Conservation (phyloP, 345 rosid genomes). For the Euclidium syriacum region DNA sequence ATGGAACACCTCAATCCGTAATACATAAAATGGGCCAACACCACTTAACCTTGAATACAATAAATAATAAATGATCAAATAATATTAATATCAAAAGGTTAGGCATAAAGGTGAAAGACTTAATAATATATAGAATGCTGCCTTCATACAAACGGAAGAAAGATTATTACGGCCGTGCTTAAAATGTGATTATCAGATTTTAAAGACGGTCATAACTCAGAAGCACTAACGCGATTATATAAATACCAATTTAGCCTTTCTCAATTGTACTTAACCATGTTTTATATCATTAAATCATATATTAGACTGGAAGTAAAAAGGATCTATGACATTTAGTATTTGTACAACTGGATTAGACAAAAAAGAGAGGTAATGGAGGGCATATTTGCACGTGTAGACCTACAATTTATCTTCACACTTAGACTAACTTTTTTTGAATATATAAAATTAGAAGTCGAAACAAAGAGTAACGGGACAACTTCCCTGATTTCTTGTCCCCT, state of each 20-base stretch:
- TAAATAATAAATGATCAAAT: background rate
- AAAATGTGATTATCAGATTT: background rate
- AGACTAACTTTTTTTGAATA: background rate
- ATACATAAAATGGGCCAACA: constrained; percentile 24
- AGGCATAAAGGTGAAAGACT: constrained; percentile 2
- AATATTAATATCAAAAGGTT: background rate
- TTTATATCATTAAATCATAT: constrained; percentile 14
- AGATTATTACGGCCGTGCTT: background rate
- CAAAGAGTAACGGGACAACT: constrained; percentile 20
- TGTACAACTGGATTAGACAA: constrained; percentile 6
- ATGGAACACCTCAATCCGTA: constrained; percentile 21
- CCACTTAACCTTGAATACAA: background rate
- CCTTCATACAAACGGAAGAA: constrained; percentile 12
- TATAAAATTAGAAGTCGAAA: constrained; percentile 11
- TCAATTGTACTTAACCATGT: constrained; percentile 23
- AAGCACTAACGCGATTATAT: background rate
- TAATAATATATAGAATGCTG: too few species aligned
- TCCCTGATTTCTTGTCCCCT: constrained; percentile 25
- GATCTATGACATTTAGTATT: background rate
- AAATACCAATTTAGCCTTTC: constrained; percentile 15
- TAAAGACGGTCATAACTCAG: too few species aligned
- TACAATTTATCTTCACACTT: constrained; percentile 6
- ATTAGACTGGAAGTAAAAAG: constrained; percentile 10
- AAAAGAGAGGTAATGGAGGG: background rate
- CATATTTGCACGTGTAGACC: constrained; percentile 31